Base-by-base conservation (phyloP, 1,139 yeast genomes). In the Suhomyces wounanorum region DNA sequence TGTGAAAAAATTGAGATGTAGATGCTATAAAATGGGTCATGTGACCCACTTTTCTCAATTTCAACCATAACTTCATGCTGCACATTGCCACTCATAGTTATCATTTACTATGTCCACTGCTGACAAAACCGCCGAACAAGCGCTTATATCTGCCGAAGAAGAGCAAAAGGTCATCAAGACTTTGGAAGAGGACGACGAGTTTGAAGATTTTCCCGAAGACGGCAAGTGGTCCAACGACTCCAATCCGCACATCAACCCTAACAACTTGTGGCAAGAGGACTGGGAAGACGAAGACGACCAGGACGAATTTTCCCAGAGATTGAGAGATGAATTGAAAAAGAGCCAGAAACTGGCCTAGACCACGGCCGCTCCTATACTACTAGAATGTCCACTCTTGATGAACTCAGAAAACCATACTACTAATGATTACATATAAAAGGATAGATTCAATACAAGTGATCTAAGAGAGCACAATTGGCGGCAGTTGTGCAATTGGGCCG, bases 271-370 rank as follows among this genome's bases (percentile, higher is more conserved):
- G 97, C 96, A 91, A 65, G 96, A 91, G 67, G 92, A 89, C 65
- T 91, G 97, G 97, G 97, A 91, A 60, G 97, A 89, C 64, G 95
- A 86, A 54, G 96, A 90, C 62, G 86, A 86, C 51, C 92, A 87
- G 56, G 97, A 89, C 65, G 89, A 88, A 56, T 91, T 91, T 67
- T 83, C 94, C 30, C 79, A 78, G 54, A 83, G 79, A 60, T 77
- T 91, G 65, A 81, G 85, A 78, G 75, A 69, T 45, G 81, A 77
- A 59, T 74, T 77, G 63, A 69, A 65, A 56, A 61, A 56, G 57
- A 56, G 61, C 18, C 65, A 63, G 54, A 60, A 60, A 51, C 49
- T 11, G 43, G 45, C 35, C 16, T 47, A 23, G 40, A n/a, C 11
- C n/a, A 8, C 38, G 11, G 30, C 10, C 30, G n/a, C n/a, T n/a